phyloP scores from a whole-genome alignment of 2,329 filamentous ascomycete species.

The Decorospora gaudefroyi region DNA sequence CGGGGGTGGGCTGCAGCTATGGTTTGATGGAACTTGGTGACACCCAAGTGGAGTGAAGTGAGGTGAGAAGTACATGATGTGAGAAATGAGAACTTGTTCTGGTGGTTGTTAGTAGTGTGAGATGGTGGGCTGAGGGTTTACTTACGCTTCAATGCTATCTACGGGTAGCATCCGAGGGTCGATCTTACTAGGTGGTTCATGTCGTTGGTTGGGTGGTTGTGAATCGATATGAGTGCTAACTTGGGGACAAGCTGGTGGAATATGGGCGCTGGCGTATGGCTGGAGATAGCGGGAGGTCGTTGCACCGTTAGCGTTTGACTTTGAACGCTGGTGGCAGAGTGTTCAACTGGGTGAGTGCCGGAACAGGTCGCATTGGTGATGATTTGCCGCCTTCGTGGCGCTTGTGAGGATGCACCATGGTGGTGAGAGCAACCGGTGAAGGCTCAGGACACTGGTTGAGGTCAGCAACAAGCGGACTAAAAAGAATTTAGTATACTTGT shows the following conservation, averaged over 20 bases:
- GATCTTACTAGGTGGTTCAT: background rate
- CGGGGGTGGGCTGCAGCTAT: conserved; percentile 15
- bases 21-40: conserved; percentile 16
- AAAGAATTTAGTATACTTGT: conserved; percentile 1
- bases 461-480: background rate
- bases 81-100: conserved; percentile 5
- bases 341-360: too few relatives aligned
- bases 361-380: too few relatives aligned
- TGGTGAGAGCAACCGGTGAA: background rate
- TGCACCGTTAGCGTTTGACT: too few relatives aligned
- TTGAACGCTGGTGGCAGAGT: too few relatives aligned
- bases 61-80: conserved; percentile 2
- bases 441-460: background rate
- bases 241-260: too few relatives aligned
- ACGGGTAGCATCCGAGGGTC: background rate
- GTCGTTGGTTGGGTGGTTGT: background rate
- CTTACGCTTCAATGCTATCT: conserved; percentile 6
- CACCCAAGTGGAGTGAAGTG: background rate
- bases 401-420: too few relatives aligned
- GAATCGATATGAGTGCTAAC: too few relatives aligned
- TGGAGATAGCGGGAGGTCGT: too few relatives aligned
- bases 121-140: background rate
- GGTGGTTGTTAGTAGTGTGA: background rate
- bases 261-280: too few relatives aligned
- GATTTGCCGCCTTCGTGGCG: too few relatives aligned